These are phyloP conservation scores for Saccharomycopsis fibuligera DNA, from an alignment of 805 yeast genomes.

Conservation along the genomic window DNA sequence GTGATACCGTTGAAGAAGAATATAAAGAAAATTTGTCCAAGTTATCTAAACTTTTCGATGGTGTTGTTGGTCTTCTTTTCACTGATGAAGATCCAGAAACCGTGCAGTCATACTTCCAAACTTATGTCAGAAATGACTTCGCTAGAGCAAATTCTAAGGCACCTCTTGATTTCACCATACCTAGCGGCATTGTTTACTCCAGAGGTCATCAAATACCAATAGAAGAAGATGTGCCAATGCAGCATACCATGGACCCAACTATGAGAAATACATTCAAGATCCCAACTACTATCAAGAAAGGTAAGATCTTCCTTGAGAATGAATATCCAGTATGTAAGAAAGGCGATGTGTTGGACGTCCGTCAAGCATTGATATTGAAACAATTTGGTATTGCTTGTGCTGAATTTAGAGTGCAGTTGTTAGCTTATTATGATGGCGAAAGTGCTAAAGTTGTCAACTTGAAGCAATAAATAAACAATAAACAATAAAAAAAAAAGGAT, in stretches of 20 bases:
- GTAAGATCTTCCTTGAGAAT: conserved; percentile 72
- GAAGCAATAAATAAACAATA: too few relatives aligned
- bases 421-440: conserved; percentile 75
- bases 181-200: conserved; percentile 87
- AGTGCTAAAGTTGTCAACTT: conserved; percentile 10
- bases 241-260: conserved; percentile 92
- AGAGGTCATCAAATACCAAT: conserved; percentile 88
- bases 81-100: conserved; percentile 84
- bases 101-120: conserved; percentile 81
- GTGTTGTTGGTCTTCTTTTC: conserved; percentile 82
- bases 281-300: conserved; percentile 85
- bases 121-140: conserved; percentile 74
- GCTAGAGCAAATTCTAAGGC: conserved; percentile 85
- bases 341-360: conserved; percentile 79
- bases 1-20: conserved; percentile 82
- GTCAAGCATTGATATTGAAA: conserved; percentile 85
- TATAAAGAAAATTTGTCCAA: conserved; percentile 77
- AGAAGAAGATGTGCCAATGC: conserved; percentile 95
- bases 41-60: conserved; percentile 56
- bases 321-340: conserved; percentile 75
- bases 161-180: conserved; percentile 78
- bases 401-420: conserved; percentile 74
- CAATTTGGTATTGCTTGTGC: conserved; percentile 95
- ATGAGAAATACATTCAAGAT: conserved; percentile 82
- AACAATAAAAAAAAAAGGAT: too few relatives aligned